Percentiles rank a stretch among this genome's conserved stretches.
These are phyloP conservation scores for Murraya paniculata DNA, from an alignment of 345 rosid species.

Conservation along the genomic window DNA sequence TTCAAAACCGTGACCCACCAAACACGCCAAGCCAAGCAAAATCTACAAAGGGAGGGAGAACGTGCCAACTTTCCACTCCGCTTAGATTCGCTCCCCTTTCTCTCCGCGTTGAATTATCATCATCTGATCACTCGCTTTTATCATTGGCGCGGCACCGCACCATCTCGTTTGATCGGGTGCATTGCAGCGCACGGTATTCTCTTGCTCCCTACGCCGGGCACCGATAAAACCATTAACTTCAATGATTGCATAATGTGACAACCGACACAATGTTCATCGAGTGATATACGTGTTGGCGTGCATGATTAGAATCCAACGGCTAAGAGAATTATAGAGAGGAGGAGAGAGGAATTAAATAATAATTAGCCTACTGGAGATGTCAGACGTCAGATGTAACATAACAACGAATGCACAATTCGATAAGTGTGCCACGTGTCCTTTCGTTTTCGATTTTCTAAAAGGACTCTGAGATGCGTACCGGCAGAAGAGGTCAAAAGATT, in stretches of 20 bases:
- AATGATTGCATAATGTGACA: neutral
- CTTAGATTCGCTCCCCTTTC: neutral
- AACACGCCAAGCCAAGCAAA: neutral
- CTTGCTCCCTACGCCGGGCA: neutral
- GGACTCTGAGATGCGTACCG: neutral
- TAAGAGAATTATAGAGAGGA: neutral
- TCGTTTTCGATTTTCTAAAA: neutral
- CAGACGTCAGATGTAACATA: neutral
- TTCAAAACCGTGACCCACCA: neutral
- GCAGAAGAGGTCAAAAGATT: neutral
- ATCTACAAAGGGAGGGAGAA: neutral
- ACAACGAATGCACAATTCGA: neutral
- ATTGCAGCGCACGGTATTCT: neutral
- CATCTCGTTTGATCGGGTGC: neutral
- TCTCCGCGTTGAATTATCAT: slow-evolving; percentile 20
- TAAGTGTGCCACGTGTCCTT: neutral
- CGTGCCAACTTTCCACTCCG: slow-evolving; percentile 11
- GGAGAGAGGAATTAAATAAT: neutral
- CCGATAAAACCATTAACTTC: neutral
- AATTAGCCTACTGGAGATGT: neutral
- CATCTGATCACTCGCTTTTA: neutral
- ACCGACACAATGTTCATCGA: neutral
- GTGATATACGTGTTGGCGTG: too few relatives aligned
- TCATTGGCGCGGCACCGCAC: slow-evolving; percentile 18
- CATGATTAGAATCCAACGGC: slow-evolving; percentile 8